phyloP scores from a whole-genome alignment of 2,329 filamentous ascomycete species.

The Fusarium penzigii region DNA sequence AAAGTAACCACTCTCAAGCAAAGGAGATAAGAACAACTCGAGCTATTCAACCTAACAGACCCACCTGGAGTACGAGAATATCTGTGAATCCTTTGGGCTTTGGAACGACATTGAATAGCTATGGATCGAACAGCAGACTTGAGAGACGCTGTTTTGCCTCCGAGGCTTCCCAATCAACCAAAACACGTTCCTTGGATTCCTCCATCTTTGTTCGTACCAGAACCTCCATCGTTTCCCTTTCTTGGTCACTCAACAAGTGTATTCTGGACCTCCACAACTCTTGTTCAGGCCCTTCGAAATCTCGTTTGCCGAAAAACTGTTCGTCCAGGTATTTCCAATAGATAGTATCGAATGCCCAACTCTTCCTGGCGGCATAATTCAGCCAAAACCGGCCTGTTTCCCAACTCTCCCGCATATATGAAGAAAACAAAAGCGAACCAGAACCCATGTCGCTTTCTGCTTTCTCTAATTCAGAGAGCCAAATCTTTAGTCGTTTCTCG shows the following conservation, averaged over 20 bases:
- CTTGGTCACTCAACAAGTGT: constrained; percentile 28
- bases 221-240: constrained; percentile 31
- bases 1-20: no score
- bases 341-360: constrained; percentile 39
- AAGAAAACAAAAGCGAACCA: constrained; percentile 22
- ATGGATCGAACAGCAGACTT: constrained; percentile 1
- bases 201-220: constrained; percentile 36
- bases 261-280: constrained; percentile 33
- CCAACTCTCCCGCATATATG: constrained; percentile 40
- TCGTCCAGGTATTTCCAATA: constrained; percentile 41
- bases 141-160: constrained; percentile 16
- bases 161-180: constrained; percentile 31
- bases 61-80: no score
- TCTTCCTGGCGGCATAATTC: constrained; percentile 38
- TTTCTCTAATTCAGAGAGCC: constrained; percentile 33
- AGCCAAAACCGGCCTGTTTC: constrained; percentile 35
- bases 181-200: constrained; percentile 24
- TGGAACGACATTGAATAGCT: no score
- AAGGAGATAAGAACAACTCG: no score
- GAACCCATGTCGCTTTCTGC: neutral
- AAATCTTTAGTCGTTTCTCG: constrained; percentile 33
- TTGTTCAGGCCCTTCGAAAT: constrained; percentile 7
- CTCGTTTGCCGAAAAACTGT: constrained; percentile 30
- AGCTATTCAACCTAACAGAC: no score
- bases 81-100: no score